These are phyloP conservation scores for Talaromyces rugulosus DNA, from an alignment of 2,329 filamentous ascomycete genomes.

Conservation along the genomic window DNA sequence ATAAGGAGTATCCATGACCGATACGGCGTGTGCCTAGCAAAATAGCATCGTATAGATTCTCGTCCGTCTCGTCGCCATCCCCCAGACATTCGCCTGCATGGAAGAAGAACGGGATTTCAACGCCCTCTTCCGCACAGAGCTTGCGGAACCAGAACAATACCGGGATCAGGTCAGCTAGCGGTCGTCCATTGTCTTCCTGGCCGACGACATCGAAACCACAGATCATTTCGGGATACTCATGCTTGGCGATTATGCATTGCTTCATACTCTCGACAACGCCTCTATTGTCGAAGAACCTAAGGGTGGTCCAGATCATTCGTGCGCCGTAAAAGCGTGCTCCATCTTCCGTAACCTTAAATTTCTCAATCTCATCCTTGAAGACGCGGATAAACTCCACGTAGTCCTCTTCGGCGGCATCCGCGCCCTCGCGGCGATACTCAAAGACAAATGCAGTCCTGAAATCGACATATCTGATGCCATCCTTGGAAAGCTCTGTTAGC, in stretches of 20 bases:
- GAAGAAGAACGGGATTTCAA: slow-evolving; percentile 92
- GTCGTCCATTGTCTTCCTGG: slow-evolving; percentile 74
- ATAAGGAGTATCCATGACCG: slow-evolving; percentile 82
- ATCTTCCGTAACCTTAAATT: slow-evolving; percentile 67
- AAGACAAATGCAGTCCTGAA: slow-evolving; percentile 71
- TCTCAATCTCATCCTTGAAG: slow-evolving; percentile 71
- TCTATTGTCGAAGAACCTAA: slow-evolving; percentile 62
- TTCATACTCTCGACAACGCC: slow-evolving; percentile 77
- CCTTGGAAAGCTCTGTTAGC: slow-evolving; percentile 66
- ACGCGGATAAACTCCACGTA: slow-evolving; percentile 67
- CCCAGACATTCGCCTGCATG: slow-evolving; percentile 88
- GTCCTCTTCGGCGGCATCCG: slow-evolving; percentile 62
- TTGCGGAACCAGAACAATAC: slow-evolving; percentile 93
- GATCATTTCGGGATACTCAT: slow-evolving; percentile 72
- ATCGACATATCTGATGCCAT: slow-evolving; percentile 83
- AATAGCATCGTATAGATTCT: slow-evolving; percentile 85
- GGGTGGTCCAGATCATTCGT: slow-evolving; percentile 77
- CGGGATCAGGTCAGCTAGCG: slow-evolving; percentile 72
- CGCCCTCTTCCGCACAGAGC: slow-evolving; percentile 68
- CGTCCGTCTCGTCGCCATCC: slow-evolving; percentile 69
- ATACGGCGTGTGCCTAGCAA: slow-evolving; percentile 83
- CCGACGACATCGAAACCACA: slow-evolving; percentile 88
- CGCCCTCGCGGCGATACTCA: slow-evolving; percentile 62
- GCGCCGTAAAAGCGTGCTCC: slow-evolving; percentile 79
- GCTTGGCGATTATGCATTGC: slow-evolving; percentile 76